Percentiles rank a stretch among this genome's conserved stretches.
Evolutionary conservation across 225 moss, liverwort and hornwort species (phyloP).

Genomic region (Physcomitrellopsis africana): DNA sequence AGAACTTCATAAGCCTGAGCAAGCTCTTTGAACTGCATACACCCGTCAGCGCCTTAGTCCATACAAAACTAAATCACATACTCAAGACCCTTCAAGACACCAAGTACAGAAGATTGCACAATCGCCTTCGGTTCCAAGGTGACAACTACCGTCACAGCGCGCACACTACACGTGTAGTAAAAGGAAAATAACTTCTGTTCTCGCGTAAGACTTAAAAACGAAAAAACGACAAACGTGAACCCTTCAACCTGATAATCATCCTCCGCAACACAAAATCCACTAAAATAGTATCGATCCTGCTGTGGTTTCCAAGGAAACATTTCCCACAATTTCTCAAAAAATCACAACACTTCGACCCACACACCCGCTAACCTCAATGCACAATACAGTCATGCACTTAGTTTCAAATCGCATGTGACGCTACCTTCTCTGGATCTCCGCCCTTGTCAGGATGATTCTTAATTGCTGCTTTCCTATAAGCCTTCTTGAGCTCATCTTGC

Average conservation of each 20-base stretch:
- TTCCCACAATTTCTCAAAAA: background rate
- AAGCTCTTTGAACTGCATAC: slow-evolving; percentile 69
- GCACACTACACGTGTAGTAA: no score
- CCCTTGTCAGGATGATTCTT: slow-evolving; percentile 81
- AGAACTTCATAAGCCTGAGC: slow-evolving; percentile 56
- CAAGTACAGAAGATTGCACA: background rate
- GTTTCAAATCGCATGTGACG: no score
- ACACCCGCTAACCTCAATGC: no score
- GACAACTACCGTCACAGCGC: no score
- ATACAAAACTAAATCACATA: background rate
- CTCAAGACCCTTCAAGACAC: background rate
- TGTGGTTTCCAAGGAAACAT: background rate
- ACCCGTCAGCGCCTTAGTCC: background rate
- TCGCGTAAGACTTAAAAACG: background rate
- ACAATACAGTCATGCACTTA: no score
- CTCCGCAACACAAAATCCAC: no score
- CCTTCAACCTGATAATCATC: no score
- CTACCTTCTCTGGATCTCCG: slow-evolving; percentile 77
- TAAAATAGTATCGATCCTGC: no score
- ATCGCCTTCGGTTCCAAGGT: background rate
- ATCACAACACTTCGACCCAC: background rate
- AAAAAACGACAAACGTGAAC: background rate
- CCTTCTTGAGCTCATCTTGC: no score
- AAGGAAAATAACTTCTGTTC: no score
- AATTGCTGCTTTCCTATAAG: slow-evolving; percentile 37